Evolutionary conservation across 164 flowering plant genomes (phyloP), one percentile per base, ranked within the genome.

Genomic region (Vitis rupestris): DNA sequence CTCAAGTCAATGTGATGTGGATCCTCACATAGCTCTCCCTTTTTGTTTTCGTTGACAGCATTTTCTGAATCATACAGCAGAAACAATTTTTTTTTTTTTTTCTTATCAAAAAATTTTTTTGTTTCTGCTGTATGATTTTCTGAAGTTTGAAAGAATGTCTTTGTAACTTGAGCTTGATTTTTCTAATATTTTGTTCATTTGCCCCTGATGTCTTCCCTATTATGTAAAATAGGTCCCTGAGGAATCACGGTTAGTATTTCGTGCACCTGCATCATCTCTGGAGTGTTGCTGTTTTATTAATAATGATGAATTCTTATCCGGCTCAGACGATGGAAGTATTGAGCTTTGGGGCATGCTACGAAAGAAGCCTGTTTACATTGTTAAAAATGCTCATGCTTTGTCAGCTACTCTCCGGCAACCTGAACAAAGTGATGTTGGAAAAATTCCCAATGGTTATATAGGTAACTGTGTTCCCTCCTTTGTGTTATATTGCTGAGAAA

Each of bases 291-390:
- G 97, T 69, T 93, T 91, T 76, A 83, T 90, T 63, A 82, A 77
- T 68, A 85, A 92, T 73, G 96, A 89, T 66, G 97, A 91, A 70
- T 96, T 86, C 78, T 77, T 96, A 57, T 87, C 97, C 56, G 99
- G 99, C 51, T 90, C 97, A 17, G 97, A 93, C 84, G 94, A 96
- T 85, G 99, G 99, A 73, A 92, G 91, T 65, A 65, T 96, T 75
- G 87, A 87, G 80, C 92, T 90, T 16, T 93, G 99, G 98, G 82
- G 79, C 64, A 15, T 79, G 8, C 16, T 76, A 66, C 71, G 85
- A 31, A 96, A 96, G 86, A 93, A 92, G 83, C 97, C 98, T 70
- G 82, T 83, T 58, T 83, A 64, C 74, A 87, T 93, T 80, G 87
- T 88, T 2, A 89, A 81, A 80, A 92, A 96, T 86, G 98, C 97